phyloP scores from a whole-genome alignment of 2,329 filamentous ascomycete genomes.

The Coniochaeta sp. region DNA sequence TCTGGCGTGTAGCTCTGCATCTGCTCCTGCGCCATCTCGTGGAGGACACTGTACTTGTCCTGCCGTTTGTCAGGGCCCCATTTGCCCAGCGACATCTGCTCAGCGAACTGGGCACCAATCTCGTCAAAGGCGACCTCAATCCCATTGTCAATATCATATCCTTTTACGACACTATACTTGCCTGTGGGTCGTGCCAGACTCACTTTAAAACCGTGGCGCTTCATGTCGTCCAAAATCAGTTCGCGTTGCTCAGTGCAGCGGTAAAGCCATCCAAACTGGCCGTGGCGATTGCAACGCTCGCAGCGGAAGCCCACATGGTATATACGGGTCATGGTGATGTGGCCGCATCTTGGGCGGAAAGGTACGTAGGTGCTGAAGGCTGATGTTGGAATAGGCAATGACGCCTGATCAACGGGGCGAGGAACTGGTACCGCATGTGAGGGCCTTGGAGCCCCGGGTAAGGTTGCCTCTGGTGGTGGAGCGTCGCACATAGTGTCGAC shows the following conservation, averaged over 20 bases:
- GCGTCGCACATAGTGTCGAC: slow-evolving; percentile 2
- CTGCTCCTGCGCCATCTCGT: slow-evolving; percentile 33
- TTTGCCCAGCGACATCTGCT: slow-evolving; percentile 25
- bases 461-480: background rate
- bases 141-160: slow-evolving; percentile 2
- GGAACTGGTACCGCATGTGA: background rate
- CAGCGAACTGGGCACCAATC: slow-evolving; percentile 23
- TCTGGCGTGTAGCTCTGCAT: slow-evolving; percentile 35
- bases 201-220: slow-evolving; percentile 11
- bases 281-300: slow-evolving; percentile 44
- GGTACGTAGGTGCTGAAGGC: slow-evolving; percentile 3
- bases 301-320: slow-evolving; percentile 49
- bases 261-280: slow-evolving; percentile 65
- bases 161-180: background rate
- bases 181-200: slow-evolving; percentile 5
- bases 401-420: background rate
- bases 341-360: slow-evolving; percentile 44
- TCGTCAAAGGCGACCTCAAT: slow-evolving; percentile 24
- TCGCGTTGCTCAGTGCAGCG: slow-evolving; percentile 60
- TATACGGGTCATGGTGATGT: slow-evolving; percentile 60
- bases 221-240: slow-evolving; percentile 26
- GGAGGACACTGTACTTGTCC: slow-evolving; percentile 35
- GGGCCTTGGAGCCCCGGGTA: background rate
- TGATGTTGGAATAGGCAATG: slow-evolving; percentile 4
- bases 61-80: slow-evolving; percentile 31